These are phyloP conservation scores for Leccinum imitatum DNA, from an alignment of 768 basidiomycete species.

Conservation along the genomic window DNA sequence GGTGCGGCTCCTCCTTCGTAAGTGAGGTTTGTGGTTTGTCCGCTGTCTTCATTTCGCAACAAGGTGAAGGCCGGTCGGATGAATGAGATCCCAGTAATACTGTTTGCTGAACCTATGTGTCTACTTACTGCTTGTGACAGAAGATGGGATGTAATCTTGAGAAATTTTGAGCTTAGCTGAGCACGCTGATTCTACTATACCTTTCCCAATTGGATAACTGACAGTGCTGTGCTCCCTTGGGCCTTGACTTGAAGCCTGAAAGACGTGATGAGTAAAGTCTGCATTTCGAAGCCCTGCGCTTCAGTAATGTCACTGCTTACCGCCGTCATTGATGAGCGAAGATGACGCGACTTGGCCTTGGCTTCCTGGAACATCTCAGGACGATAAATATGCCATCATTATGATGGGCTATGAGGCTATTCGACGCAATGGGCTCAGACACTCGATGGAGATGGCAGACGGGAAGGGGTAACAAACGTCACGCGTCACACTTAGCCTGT, in stretches of 20 bases:
- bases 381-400: constrained; percentile 10
- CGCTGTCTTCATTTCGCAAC: neutral
- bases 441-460: too few species aligned
- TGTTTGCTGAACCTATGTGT: constrained; percentile 8
- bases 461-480: too few species aligned
- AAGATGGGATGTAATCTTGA: constrained; percentile 1
- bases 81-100: neutral
- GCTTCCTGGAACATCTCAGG: constrained; percentile 21
- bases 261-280: neutral
- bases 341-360: constrained; percentile 26
- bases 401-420: too few species aligned
- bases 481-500: too few species aligned
- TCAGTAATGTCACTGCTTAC: constrained; percentile 10
- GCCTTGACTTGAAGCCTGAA: neutral
- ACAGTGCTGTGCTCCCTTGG: neutral
- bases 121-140: neutral
- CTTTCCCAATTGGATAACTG: neutral
- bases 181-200: neutral
- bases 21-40: neutral
- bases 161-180: neutral
- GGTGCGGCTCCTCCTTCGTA: constrained; percentile 21
- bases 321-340: constrained; percentile 16
- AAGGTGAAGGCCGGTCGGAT: neutral
- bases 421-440: too few species aligned
- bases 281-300: neutral